These are phyloP conservation scores for Globisporangium uncinulatum DNA, from an alignment of 352 stramenopile species.

Conservation along the genomic window DNA sequence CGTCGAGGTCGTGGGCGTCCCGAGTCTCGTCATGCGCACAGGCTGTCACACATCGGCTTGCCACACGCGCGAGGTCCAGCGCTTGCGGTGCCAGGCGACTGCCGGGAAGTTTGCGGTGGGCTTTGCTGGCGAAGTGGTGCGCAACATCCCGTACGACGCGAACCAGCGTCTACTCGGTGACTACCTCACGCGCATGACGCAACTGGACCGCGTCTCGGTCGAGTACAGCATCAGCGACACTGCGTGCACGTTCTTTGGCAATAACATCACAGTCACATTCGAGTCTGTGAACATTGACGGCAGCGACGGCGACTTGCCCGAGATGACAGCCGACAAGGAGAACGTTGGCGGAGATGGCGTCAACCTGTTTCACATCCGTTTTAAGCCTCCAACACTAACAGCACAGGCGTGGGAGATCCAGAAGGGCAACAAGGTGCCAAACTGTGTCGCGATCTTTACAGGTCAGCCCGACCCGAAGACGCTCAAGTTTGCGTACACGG, in stretches of 20 bases:
- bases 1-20: constrained; percentile 48
- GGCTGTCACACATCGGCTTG: constrained; percentile 47
- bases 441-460: constrained; percentile 35
- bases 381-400: constrained; percentile 32
- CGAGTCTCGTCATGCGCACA: constrained; percentile 44
- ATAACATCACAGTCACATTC: constrained; percentile 76
- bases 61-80: constrained; percentile 54
- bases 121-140: constrained; percentile 45
- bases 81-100: constrained; percentile 51
- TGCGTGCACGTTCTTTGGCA: constrained; percentile 73
- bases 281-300: constrained; percentile 68
- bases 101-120: constrained; percentile 55
- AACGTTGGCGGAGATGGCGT: constrained; percentile 42
- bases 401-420: constrained; percentile 56
- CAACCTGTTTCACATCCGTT: constrained; percentile 41
- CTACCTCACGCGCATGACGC: constrained; percentile 57
- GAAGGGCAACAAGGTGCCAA: constrained; percentile 34
- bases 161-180: constrained; percentile 30
- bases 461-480: constrained; percentile 25
- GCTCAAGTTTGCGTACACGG: constrained; percentile 60
- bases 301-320: constrained; percentile 55
- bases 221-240: constrained; percentile 53
- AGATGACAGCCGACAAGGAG: constrained; percentile 41
- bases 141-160: constrained; percentile 67
- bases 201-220: constrained; percentile 50